phyloP scores from a whole-genome alignment of 2,329 filamentous ascomycete species.

The Fusarium anthophilum region DNA sequence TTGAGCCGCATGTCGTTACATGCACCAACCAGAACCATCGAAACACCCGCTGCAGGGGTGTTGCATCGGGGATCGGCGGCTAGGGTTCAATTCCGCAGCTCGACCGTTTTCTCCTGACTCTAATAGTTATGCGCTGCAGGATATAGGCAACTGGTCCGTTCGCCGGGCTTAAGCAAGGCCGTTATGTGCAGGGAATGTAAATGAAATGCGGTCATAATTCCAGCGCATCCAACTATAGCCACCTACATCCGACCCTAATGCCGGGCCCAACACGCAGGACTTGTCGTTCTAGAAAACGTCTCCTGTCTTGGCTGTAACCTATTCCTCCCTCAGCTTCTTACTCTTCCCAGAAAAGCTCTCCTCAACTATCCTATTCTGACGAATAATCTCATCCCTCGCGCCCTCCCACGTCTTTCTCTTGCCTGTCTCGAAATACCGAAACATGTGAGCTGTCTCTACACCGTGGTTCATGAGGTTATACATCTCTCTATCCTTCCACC shows the following conservation, averaged over 20 bases:
- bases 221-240: background rate
- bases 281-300: background rate
- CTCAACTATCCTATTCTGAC: conserved; percentile 12
- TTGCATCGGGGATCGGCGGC: conserved; percentile 6
- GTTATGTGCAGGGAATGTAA: background rate
- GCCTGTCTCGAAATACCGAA: conserved; percentile 53
- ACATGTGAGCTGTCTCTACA: conserved; percentile 52
- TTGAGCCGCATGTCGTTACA: conserved; percentile 9
- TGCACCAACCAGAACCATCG: background rate
- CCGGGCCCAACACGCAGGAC: background rate
- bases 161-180: background rate
- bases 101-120: background rate
- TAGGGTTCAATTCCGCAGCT: background rate
- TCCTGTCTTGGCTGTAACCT: background rate
- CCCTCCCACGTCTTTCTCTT: conserved; percentile 52
- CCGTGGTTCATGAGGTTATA: conserved; percentile 51
- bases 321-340: conserved; percentile 2
- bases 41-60: conserved; percentile 5
- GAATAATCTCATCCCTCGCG: conserved; percentile 43
- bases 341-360: conserved; percentile 1
- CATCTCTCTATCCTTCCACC: conserved; percentile 50
- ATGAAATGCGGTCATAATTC: background rate
- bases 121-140: background rate
- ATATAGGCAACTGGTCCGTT: background rate
- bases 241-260: background rate